Evolutionary conservation across 1,284 basidiomycete species (phyloP).

Genomic region (Ceraceosorus bombacis): DNA sequence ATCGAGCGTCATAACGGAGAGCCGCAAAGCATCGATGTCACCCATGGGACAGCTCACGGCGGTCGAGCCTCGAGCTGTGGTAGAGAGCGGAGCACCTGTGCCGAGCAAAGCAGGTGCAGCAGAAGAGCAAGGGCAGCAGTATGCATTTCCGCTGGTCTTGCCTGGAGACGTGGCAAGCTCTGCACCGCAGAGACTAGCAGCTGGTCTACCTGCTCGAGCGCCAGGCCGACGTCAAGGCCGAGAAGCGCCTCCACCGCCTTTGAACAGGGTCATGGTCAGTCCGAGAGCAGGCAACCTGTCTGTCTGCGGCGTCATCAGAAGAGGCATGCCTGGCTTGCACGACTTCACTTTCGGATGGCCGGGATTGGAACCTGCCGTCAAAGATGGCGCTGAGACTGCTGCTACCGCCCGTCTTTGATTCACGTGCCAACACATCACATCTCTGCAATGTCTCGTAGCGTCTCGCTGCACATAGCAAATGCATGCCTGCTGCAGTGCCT

Average conservation of each 20-base stretch:
- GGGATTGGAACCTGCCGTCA: background rate
- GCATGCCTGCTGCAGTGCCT: too few relatives aligned
- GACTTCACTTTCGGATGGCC: conserved; percentile 28
- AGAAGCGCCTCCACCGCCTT: conserved; percentile 3
- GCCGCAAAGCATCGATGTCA: background rate
- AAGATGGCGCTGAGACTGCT: too few relatives aligned
- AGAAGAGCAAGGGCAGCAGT: conserved; percentile 19
- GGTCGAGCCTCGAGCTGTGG: conserved; percentile 27
- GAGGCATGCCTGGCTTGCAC: conserved; percentile 19
- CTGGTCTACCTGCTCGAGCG: background rate
- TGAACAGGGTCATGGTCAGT: conserved; percentile 37
- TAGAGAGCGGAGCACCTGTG: conserved; percentile 21
- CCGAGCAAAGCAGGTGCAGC: background rate
- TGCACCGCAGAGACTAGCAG: conserved; percentile 14
- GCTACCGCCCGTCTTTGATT: too few relatives aligned
- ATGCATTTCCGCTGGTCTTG: conserved; percentile 36
- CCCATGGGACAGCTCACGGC: conserved; percentile 16
- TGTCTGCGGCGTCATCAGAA: conserved; percentile 25
- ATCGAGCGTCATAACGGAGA: background rate
- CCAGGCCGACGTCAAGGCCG: background rate
- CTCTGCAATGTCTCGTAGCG: too few relatives aligned
- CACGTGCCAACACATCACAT: too few relatives aligned
- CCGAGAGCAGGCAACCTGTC: conserved; percentile 34
- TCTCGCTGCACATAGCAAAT: too few relatives aligned
- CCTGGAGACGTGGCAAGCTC: conserved; percentile 36